phyloP scores from a whole-genome alignment of 768 basidiomycete species.

The Termitomyces sp. region DNA sequence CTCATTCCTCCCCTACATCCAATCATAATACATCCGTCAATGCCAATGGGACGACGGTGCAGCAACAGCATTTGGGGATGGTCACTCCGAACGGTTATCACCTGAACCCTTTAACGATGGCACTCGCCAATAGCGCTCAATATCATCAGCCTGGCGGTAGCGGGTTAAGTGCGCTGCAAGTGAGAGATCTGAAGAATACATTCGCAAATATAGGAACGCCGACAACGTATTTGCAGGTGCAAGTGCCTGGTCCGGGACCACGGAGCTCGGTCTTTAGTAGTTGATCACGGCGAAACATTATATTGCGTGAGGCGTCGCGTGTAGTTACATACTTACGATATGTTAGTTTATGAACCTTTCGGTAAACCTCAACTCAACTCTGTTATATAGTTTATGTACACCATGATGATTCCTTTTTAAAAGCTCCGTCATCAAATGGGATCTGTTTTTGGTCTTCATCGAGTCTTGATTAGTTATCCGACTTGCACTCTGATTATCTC shows the following conservation, averaged over 20 bases:
- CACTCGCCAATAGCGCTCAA: constrained; percentile 30
- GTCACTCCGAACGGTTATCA: constrained; percentile 42
- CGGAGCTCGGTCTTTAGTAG: constrained; percentile 13
- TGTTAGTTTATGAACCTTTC: neutral
- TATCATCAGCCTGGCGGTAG: constrained; percentile 26
- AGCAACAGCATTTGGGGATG: constrained; percentile 13
- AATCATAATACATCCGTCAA: neutral
- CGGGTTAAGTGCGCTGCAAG: constrained; percentile 48
- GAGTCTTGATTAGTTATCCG: neutral
- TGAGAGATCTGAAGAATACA: constrained; percentile 54
- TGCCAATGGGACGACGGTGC: constrained; percentile 27
- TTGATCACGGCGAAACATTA: neutral
- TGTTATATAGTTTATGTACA: constrained; percentile 2
- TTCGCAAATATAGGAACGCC: constrained; percentile 38
- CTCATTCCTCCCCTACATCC: neutral
- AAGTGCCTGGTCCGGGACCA: constrained; percentile 11
- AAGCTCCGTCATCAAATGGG: too few relatives aligned
- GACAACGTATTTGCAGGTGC: constrained; percentile 11
- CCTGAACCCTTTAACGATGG: constrained; percentile 31
- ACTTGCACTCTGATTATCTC: neutral
- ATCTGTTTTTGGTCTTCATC: neutral
- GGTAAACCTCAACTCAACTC: neutral
- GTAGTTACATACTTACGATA: constrained; percentile 1
- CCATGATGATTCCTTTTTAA: neutral
- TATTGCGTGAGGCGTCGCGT: neutral